Conservation (phyloP, 306 rosid genomes). For the Prinsepia uniflora region DNA sequence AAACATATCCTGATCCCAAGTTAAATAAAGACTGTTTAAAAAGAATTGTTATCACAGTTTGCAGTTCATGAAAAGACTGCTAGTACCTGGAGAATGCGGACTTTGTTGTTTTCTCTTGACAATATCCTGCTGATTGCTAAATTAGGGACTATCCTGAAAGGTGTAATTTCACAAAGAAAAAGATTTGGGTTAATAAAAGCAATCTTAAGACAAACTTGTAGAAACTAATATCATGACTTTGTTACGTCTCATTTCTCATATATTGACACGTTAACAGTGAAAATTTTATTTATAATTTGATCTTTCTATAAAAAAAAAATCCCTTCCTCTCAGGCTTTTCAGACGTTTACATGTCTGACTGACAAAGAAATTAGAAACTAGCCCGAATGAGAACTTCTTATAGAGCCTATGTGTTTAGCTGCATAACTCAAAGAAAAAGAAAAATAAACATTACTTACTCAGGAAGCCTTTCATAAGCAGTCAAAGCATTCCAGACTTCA, state of each 20-base stretch:
- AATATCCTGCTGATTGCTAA: conserved; percentile 87
- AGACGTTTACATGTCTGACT: neutral
- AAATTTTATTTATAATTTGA: neutral
- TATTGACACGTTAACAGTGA: neutral
- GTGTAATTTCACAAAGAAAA: conserved; percentile 11
- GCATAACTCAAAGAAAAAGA: conserved; percentile 6
- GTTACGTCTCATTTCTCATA: neutral
- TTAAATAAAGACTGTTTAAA: neutral
- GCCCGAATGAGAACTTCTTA: neutral
- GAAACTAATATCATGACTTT: neutral
- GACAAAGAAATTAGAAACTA: neutral
- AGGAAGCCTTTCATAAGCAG: conserved; percentile 88
- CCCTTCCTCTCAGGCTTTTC: neutral
- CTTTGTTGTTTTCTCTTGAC: conserved; percentile 89
- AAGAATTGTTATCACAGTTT: neutral
- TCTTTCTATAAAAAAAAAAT: neutral
- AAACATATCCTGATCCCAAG: neutral
- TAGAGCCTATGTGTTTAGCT: neutral
- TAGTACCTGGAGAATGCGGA: conserved; percentile 92
- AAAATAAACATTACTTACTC: conserved; percentile 55
- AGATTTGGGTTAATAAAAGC: conserved; percentile 21
- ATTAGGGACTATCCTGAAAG: conserved; percentile 87
- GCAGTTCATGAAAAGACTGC: neutral
- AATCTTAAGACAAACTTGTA: conserved; percentile 5
- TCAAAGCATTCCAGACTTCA: conserved; percentile 83